Evolutionary conservation across 129 eudicot species (phyloP).

Genomic region (Chrysanthemum lavandulifolium): DNA sequence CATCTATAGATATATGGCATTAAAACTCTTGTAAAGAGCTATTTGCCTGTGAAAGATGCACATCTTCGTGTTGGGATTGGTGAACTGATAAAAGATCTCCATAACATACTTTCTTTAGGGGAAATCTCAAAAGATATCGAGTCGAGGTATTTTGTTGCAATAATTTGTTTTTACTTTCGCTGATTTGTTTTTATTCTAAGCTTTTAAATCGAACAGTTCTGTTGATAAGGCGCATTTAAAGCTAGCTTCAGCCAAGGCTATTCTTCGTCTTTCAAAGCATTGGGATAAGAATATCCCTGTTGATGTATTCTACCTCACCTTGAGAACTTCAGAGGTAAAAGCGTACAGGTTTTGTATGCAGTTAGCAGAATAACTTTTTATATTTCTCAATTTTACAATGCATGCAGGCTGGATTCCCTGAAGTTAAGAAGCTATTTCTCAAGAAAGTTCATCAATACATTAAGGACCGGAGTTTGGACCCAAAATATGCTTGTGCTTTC

Average conservation of each 20-base stretch:
- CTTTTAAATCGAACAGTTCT: slow-evolving; percentile 40
- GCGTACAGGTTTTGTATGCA: neutral
- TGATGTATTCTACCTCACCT: slow-evolving; percentile 68
- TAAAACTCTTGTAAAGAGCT: slow-evolving; percentile 92
- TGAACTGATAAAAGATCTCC: slow-evolving; percentile 60
- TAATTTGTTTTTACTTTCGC: too few species aligned
- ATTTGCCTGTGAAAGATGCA: slow-evolving; percentile 86
- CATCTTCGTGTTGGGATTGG: slow-evolving; percentile 85
- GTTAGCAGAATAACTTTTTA: slow-evolving; percentile 1
- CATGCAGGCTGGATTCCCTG: slow-evolving; percentile 60
- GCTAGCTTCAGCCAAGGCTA: slow-evolving; percentile 90
- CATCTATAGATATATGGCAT: slow-evolving; percentile 75
- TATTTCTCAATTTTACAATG: slow-evolving; percentile 16
- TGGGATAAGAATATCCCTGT: slow-evolving; percentile 85
- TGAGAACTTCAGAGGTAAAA: slow-evolving; percentile 80
- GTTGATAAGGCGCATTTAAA: slow-evolving; percentile 81
- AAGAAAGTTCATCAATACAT: slow-evolving; percentile 88
- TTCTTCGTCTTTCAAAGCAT: slow-evolving; percentile 87
- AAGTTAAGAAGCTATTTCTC: slow-evolving; percentile 66
- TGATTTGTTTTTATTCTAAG: slow-evolving; percentile 11
- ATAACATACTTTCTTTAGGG: slow-evolving; percentile 66
- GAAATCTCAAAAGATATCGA: slow-evolving; percentile 67
- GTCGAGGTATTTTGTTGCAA: slow-evolving; percentile 53
- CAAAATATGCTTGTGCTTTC: slow-evolving; percentile 94
- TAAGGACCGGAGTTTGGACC: slow-evolving; percentile 85